phyloP scores from a whole-genome alignment of 2,329 filamentous ascomycete genomes.

The Sporothrix pallida region DNA sequence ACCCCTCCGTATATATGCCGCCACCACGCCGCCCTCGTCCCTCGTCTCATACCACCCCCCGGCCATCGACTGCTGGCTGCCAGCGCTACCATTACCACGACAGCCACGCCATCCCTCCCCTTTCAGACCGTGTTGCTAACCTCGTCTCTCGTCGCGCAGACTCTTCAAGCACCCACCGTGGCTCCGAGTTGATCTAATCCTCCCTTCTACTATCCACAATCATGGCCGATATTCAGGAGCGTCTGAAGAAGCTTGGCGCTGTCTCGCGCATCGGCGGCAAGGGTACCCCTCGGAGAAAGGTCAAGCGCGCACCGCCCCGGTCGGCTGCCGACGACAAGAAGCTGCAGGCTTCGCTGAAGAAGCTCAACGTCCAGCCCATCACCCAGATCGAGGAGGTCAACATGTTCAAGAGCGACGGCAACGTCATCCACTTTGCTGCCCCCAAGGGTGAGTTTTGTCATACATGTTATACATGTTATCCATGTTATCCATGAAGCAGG shows the following conservation, averaged over 20 bases:
- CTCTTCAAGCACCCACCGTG: slow-evolving; percentile 25
- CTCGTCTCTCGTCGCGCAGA: not conserved
- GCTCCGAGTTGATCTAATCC: slow-evolving; percentile 34
- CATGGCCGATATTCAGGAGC: slow-evolving; percentile 64
- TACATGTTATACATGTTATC: too few species aligned
- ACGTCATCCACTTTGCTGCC: slow-evolving; percentile 98
- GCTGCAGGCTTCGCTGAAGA: slow-evolving; percentile 95
- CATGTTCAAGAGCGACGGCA: slow-evolving; percentile 99
- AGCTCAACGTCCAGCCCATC: slow-evolving; percentile 99
- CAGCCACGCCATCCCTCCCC: not conserved
- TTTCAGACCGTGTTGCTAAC: not conserved
- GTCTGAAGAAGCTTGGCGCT: slow-evolving; percentile 64
- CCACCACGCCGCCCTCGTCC: too few species aligned
- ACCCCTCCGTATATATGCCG: not conserved
- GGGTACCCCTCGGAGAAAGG: slow-evolving; percentile 95
- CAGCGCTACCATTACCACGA: not conserved
- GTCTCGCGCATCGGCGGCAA: slow-evolving; percentile 80
- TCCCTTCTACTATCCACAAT: slow-evolving; percentile 35
- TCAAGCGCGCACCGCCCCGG: slow-evolving; percentile 96
- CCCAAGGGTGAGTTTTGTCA: slow-evolving; percentile 78
- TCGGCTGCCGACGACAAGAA: slow-evolving; percentile 99
- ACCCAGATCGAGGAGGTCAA: slow-evolving; percentile 99
- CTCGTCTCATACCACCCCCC: too few species aligned
- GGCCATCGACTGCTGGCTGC: too few species aligned
- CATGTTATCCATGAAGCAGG: too few species aligned